Base-by-base conservation (phyloP, 768 basidiomycete genomes). In the Hysterangium stoloniferum region DNA sequence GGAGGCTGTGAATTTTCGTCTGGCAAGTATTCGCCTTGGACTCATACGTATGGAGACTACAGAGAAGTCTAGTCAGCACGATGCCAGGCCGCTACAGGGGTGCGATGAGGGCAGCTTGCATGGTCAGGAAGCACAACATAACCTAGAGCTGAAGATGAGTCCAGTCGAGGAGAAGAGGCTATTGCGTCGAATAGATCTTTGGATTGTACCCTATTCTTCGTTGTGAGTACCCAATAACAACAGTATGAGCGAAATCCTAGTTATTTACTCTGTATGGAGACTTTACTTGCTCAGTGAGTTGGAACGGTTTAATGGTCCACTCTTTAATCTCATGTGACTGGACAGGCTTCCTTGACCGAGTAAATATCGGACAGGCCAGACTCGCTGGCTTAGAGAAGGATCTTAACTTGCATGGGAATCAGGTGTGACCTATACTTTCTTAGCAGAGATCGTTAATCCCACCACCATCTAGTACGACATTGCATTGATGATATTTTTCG, bases 401-500 rank as follows among this genome's bases (percentile, higher is more conserved):
- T 42, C 55, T 59, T 25, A 32, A 47, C 9, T 41, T 59, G 17
- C 42, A 35, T 12, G 48, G 49, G 13, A 50, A 56, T 32, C 45
- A 58, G 46, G 44, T 55, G 56, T 34, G 28, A 51, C 11, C 28
- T 48, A 57, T 38, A 22, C 37, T 35, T 7, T 53, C 54, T 15
- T 50, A 53, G 8, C 45, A 15, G 49, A 29, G 34, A 28, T 6
- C 13, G 22, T 28, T 37, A 28, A 38, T 6, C 20, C 37, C 33
- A 3, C 38, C 22, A 11, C 15, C 32, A 13, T 17, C 35, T 28
- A 34, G 37, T 34, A 20, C 15, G 34, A 33, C 34, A 34, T 52
- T 28, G 41, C 40, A 5, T 22, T 62, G 8, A 56, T 58, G 13
- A 48, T 64, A 20, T 65, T 66, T 54, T 65, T 65, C 54, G 62